Evolutionary conservation across 2,329 filamentous ascomycete genomes (phyloP).

Genomic region (Apiospora rasikravindrae): DNA sequence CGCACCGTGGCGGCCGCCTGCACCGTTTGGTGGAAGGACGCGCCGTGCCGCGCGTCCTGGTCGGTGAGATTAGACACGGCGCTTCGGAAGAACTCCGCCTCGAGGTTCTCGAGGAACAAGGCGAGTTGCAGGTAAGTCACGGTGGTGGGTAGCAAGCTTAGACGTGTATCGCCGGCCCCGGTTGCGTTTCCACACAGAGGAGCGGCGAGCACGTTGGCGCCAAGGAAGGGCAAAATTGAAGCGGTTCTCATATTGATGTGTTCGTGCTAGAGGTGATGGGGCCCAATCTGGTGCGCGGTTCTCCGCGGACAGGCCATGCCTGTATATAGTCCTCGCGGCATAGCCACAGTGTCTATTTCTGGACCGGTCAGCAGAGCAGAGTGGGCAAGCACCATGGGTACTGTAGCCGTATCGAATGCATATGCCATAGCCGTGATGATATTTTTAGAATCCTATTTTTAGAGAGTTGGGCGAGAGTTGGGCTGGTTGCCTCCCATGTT

Average conservation of each 20-base stretch:
- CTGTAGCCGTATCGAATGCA: background rate
- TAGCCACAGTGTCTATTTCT: background rate
- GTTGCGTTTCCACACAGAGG: background rate
- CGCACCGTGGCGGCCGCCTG: background rate
- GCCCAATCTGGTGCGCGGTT: background rate
- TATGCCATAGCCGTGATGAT: background rate
- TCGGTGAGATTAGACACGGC: background rate
- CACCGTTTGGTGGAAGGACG: background rate
- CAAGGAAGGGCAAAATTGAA: background rate
- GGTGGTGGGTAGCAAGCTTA: background rate
- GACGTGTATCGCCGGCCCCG: background rate
- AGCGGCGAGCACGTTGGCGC: background rate
- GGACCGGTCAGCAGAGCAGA: background rate
- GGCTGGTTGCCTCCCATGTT: background rate
- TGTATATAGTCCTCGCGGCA: background rate
- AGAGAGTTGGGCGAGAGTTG: background rate
- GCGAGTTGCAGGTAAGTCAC: background rate
- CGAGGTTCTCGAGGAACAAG: background rate
- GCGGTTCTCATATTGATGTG: background rate
- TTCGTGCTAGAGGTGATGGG: background rate
- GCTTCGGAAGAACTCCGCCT: background rate
- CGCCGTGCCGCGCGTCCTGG: background rate
- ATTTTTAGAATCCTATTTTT: background rate
- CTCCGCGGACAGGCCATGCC: background rate
- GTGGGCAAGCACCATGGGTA: background rate